Percentiles rank a stretch among this genome's conserved stretches.
Conservation (phyloP, 1,139 yeast species). For the Magnusiomyces fungicola region DNA sequence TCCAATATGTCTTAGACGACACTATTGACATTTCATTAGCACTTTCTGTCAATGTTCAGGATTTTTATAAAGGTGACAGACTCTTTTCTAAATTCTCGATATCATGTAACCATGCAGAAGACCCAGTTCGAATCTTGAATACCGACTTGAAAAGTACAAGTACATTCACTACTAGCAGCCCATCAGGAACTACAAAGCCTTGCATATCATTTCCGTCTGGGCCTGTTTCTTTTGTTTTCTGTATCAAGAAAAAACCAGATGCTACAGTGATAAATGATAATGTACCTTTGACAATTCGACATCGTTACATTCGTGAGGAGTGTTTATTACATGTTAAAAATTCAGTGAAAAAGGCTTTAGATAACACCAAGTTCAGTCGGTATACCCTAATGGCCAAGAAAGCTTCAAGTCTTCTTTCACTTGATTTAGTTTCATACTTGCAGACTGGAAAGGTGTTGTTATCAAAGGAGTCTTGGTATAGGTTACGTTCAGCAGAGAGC, state of each 20-base stretch:
- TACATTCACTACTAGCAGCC: slow-evolving; percentile 38
- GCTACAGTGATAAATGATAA: slow-evolving; percentile 11
- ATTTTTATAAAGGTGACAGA: slow-evolving; percentile 50
- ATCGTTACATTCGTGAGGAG: slow-evolving; percentile 20
- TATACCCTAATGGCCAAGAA: slow-evolving; percentile 15
- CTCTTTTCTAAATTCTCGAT: slow-evolving; percentile 63
- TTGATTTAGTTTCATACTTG: slow-evolving; percentile 17
- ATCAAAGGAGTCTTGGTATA: slow-evolving; percentile 7
- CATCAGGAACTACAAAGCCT: slow-evolving; percentile 23
- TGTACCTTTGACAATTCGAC: slow-evolving; percentile 18
- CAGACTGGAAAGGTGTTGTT: slow-evolving; percentile 17
- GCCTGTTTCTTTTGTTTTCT: slow-evolving; percentile 56
- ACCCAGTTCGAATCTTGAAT: slow-evolving; percentile 49
- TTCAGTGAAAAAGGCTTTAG: slow-evolving; percentile 20
- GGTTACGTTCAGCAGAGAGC: background rate
- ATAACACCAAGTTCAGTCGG: slow-evolving; percentile 29
- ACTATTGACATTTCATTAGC: slow-evolving; percentile 33
- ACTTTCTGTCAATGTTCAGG: slow-evolving; percentile 71
- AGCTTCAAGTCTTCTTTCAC: slow-evolving; percentile 11
- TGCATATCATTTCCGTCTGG: slow-evolving; percentile 54
- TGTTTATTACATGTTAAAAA: slow-evolving; percentile 8
- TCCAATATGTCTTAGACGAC: slow-evolving; percentile 17
- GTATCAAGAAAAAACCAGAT: slow-evolving; percentile 31
- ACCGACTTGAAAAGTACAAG: slow-evolving; percentile 39
- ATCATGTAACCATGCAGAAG: slow-evolving; percentile 46